Evolutionary conservation across 768 basidiomycete genomes (phyloP).

Genomic region (Solioccasus polychromus): DNA sequence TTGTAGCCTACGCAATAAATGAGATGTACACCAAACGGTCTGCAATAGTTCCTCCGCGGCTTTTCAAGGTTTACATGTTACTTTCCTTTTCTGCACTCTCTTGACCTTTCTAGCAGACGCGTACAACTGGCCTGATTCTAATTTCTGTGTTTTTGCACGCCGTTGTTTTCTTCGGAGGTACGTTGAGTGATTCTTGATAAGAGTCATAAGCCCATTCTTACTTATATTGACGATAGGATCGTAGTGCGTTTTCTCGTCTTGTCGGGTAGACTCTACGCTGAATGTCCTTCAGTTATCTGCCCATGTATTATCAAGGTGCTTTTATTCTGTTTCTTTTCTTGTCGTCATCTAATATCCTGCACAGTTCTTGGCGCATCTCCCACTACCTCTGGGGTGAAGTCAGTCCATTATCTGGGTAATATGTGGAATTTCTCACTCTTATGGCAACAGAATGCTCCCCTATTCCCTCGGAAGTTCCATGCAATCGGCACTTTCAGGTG

Average conservation of each 20-base stretch:
- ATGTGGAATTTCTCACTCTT: neutral
- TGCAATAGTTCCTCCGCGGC: constrained; percentile 37
- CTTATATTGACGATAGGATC: constrained; percentile 13
- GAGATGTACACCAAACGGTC: constrained; percentile 29
- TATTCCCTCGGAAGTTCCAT: constrained; percentile 28
- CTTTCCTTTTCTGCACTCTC: neutral
- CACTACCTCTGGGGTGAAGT: constrained; percentile 32
- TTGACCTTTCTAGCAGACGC: constrained; percentile 27
- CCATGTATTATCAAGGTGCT: constrained; percentile 39
- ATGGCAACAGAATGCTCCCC: constrained; percentile 32
- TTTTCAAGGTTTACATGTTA: constrained; percentile 31
- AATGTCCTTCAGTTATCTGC: constrained; percentile 31
- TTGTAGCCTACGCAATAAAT: constrained; percentile 28
- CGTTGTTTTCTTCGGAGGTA: constrained; percentile 32
- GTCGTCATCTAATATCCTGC: neutral
- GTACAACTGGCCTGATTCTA: constrained; percentile 35
- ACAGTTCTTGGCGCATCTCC: constrained; percentile 36
- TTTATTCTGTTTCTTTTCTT: neutral
- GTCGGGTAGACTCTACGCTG: neutral
- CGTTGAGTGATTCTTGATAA: neutral
- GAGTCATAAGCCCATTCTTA: neutral
- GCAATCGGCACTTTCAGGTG: constrained; percentile 22
- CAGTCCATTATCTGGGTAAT: neutral
- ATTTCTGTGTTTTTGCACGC: constrained; percentile 35
- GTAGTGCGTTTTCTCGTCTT: constrained; percentile 21